Conservation (phyloP, 1,284 basidiomycete species). For the Sparassis latifolia region DNA sequence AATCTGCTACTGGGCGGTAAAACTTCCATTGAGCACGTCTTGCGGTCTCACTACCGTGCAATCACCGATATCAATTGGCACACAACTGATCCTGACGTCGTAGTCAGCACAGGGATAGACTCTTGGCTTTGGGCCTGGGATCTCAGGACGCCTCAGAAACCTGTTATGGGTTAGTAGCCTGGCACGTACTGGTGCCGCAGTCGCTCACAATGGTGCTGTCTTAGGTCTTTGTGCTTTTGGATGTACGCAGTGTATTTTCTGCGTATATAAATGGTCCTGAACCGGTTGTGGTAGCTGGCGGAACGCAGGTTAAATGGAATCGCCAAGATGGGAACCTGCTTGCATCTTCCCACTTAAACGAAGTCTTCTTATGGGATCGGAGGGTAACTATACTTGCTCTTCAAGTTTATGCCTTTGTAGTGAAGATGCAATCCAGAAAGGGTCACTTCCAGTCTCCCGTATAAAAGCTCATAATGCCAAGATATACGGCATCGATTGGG, state of each 20-base stretch:
- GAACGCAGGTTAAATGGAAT: constrained; percentile 96
- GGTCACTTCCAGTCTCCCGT: constrained; percentile 72
- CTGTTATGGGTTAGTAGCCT: constrained; percentile 48
- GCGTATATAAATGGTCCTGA: too few species aligned
- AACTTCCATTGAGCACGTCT: constrained; percentile 71
- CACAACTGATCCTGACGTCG: constrained; percentile 71
- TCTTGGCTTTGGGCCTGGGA: constrained; percentile 90
- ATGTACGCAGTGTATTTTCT: neutral
- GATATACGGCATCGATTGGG: constrained; percentile 97
- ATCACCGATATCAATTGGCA: constrained; percentile 98
- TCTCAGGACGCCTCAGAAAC: constrained; percentile 53
- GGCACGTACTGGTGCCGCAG: constrained; percentile 28
- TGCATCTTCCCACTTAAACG: constrained; percentile 81
- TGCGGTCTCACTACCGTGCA: constrained; percentile 85
- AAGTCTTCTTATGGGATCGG: constrained; percentile 84
- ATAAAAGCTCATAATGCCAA: constrained; percentile 81
- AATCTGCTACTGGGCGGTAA: constrained; percentile 73
- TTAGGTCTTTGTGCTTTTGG: neutral
- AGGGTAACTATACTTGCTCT: constrained; percentile 29
- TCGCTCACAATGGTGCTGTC: constrained; percentile 56
- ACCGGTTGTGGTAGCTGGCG: constrained; percentile 46
- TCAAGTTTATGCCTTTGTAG: neutral
- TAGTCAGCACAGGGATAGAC: constrained; percentile 74
- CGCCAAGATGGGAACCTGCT: constrained; percentile 78
- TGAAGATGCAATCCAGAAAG: constrained; percentile 56